Conservation (phyloP, 2,329 filamentous ascomycete species). For the Hymenoscyphus scutula region DNA sequence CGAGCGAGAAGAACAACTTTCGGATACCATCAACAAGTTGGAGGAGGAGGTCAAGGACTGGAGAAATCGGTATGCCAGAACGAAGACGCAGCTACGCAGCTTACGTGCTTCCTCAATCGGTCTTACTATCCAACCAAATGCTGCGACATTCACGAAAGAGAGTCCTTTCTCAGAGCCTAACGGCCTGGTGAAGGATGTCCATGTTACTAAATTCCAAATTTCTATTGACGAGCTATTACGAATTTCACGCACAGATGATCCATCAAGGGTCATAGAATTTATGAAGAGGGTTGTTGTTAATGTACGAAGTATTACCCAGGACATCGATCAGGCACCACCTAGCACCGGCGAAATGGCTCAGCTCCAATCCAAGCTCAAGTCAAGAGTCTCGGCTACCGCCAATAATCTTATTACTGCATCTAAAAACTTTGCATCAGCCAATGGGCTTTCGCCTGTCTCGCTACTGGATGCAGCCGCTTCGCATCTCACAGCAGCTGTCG, state of each 20-base stretch:
- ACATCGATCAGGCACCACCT: conserved; percentile 61
- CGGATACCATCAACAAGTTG: conserved; percentile 70
- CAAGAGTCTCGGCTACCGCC: conserved; percentile 83
- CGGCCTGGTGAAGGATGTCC: conserved; percentile 83
- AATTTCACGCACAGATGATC: conserved; percentile 69
- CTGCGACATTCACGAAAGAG: conserved; percentile 63
- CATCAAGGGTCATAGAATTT: conserved; percentile 72
- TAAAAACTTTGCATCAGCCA: conserved; percentile 82
- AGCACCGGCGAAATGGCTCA: conserved; percentile 51
- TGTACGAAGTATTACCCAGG: conserved; percentile 80
- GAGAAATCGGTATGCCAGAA: conserved; percentile 83
- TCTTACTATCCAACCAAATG: conserved; percentile 66
- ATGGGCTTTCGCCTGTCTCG: conserved; percentile 87
- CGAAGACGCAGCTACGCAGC: conserved; percentile 82
- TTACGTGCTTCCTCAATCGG: conserved; percentile 79
- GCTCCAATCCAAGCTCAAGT: conserved; percentile 69
- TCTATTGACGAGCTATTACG: conserved; percentile 87
- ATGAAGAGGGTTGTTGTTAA: conserved; percentile 84
- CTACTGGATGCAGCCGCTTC: conserved; percentile 90
- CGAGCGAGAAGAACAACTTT: conserved; percentile 78
- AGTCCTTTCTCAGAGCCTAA: conserved; percentile 66
- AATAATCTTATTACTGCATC: conserved; percentile 94
- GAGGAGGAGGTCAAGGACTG: conserved; percentile 85
- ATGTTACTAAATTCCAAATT: conserved; percentile 93
- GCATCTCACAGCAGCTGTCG: conserved; percentile 79